Evolutionary conservation across 305 asterid genomes (phyloP).

Genomic region (Fraxinus paxiana): DNA sequence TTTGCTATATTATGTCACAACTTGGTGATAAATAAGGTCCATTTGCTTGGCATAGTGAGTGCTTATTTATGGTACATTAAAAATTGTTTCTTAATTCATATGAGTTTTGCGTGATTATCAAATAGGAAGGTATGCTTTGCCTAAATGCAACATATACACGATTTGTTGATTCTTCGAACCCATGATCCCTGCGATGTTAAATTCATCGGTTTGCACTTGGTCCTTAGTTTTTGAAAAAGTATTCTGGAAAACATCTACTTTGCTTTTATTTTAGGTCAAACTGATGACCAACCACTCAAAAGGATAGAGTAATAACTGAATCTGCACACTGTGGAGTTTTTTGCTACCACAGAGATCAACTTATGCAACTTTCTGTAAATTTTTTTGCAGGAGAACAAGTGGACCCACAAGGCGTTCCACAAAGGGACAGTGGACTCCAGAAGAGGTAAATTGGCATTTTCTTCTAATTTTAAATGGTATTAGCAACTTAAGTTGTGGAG

Average conservation of each 20-base stretch:
- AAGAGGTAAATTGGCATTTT: slow-evolving; percentile 60
- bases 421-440: slow-evolving; percentile 97
- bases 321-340: not conserved
- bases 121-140: not conserved
- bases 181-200: not conserved
- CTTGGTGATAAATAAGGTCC: not conserved
- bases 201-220: not conserved
- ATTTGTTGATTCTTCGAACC: not conserved
- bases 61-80: not conserved
- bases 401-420: slow-evolving; percentile 99
- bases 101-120: not conserved
- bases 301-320: not conserved
- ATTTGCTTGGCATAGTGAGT: not conserved
- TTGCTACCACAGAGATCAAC: not conserved
- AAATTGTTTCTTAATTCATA: not conserved
- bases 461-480: not conserved
- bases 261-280: not conserved
- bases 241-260: not conserved
- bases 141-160: not conserved
- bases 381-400: slow-evolving; percentile 67
- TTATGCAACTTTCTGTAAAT: slow-evolving; percentile 9
- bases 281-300: not conserved
- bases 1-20: slow-evolving; percentile 2
- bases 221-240: not conserved
- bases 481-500: not conserved